phyloP scores from a whole-genome alignment of 306 rosid species.

The Cucumis hystrix region DNA sequence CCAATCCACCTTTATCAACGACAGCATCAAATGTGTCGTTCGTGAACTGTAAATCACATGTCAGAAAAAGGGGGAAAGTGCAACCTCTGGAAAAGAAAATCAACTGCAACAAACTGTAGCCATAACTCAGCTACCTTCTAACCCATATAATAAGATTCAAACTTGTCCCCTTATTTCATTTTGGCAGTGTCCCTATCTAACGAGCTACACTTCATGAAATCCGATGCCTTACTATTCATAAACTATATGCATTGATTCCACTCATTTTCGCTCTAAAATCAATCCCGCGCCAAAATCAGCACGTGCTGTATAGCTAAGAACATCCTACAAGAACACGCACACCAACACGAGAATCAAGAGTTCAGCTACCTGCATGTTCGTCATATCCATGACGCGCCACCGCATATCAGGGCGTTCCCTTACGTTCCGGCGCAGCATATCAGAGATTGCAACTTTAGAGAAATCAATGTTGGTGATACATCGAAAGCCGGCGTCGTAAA shows the following conservation, averaged over 20 bases:
- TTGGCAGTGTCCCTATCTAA: background rate
- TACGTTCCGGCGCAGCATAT: conserved; percentile 83
- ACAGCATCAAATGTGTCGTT: conserved; percentile 43
- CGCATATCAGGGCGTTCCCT: conserved; percentile 78
- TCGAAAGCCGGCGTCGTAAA: conserved; percentile 61
- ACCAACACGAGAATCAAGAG: background rate
- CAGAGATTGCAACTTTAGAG: conserved; percentile 78
- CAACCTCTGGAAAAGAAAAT: background rate
- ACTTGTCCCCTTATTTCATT: background rate
- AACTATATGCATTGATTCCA: background rate
- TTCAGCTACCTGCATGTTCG: conserved; percentile 54
- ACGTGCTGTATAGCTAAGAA: background rate
- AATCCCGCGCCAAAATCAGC: background rate
- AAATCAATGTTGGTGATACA: conserved; percentile 67
- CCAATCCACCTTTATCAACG: conserved; percentile 92
- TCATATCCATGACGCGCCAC: conserved; percentile 97
- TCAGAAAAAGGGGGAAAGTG: background rate
- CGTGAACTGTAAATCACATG: conserved; percentile 30
- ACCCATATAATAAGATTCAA: background rate
- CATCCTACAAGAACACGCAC: background rate
- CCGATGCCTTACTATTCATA: background rate
- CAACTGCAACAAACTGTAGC: background rate
- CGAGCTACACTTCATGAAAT: background rate
- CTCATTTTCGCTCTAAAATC: background rate
- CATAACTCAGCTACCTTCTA: background rate